Base-by-base conservation (phyloP, 1,139 yeast genomes). In the Scheffersomyces segobiensis region DNA sequence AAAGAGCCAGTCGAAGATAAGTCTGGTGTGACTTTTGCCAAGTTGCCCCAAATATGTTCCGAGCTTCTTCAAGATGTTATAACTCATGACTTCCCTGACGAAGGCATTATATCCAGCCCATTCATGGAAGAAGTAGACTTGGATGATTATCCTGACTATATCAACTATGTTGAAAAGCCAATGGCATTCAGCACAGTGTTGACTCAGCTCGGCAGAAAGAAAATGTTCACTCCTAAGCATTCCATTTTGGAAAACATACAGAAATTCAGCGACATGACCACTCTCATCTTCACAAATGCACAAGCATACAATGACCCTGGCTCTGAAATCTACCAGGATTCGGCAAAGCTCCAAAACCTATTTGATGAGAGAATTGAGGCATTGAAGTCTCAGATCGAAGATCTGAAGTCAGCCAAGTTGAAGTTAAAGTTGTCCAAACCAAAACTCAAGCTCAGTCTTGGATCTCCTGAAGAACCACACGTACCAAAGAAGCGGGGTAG, bases 131-230 rank as follows among this genome's bases (percentile, higher is more conserved):
- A 82, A 56, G 87, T 86, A 6, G 85, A 84, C 64, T 78, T 77
- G 21, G 80, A 79, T 22, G 82, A 81, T 56, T 87, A 86, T 60
- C 88, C 89, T 0, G 90, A 86, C 61, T 87, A 87, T 69, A 81
- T 81, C 66, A 80, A 80, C 58, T 75, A 83, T 17, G 84, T 87
- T 46, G 76, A 81, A 53, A 76, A 76, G 53, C 91, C 91, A 22
- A 85, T 87, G 62, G 82, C 90, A 0, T 80, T 87, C 65, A 78
- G 78, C 54, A 72, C 76, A 53, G 79, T 87, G 17, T 72, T 78
- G 56, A 70, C 70, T 17, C 77, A 78, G 53, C 66, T 86, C 46
- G 80, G 79, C 22, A 71, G 71, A n/a, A 81, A 80, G 21, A 73
- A 76, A 24, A 79, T 79, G 24, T 72, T 78, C 54, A 63, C 68